A percentile compares a stretch with the other conserved stretches of the same genome.
These are phyloP conservation scores for Ormosia emarginata DNA, from an alignment of 306 rosid genomes.

Conservation along the genomic window DNA sequence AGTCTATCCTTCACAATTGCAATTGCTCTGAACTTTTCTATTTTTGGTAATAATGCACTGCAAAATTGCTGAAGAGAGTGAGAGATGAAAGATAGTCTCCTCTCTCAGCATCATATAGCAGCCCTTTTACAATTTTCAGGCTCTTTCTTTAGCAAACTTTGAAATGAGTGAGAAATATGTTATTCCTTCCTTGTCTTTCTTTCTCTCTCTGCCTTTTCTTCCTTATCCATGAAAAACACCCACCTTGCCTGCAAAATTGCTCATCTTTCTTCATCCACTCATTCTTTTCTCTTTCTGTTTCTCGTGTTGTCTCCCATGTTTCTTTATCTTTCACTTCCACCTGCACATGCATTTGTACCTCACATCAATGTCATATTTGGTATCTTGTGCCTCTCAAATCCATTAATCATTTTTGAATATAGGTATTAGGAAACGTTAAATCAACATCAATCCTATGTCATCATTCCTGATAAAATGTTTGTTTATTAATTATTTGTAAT, in stretches of 20 bases:
- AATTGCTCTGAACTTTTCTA: constrained; percentile 16
- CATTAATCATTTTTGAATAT: neutral
- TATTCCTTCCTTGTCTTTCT: constrained; percentile 47
- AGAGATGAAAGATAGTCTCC: constrained; percentile 3
- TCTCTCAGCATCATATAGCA: neutral
- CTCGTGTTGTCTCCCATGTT: constrained; percentile 33
- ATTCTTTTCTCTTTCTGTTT: constrained; percentile 28
- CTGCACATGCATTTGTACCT: constrained; percentile 42
- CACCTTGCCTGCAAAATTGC: constrained; percentile 26
- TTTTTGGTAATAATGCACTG: constrained; percentile 1
- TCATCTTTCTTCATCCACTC: constrained; percentile 23
- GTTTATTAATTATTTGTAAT: neutral
- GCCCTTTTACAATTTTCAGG: neutral
- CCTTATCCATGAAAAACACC: constrained; percentile 92
- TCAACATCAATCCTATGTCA: neutral
- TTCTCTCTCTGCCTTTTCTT: constrained; percentile 52
- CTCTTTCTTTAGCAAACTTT: constrained; percentile 40
- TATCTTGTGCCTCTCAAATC: neutral
- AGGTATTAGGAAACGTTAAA: neutral
- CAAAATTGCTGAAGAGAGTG: constrained; percentile 22
- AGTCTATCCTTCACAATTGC: neutral
- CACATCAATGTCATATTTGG: constrained; percentile 30
- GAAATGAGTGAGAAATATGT: constrained; percentile 33
- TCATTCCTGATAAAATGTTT: neutral
- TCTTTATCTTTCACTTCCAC: constrained; percentile 61